phyloP scores from a whole-genome alignment of 2,329 filamentous ascomycete species.

The Sporothrix humicola region DNA sequence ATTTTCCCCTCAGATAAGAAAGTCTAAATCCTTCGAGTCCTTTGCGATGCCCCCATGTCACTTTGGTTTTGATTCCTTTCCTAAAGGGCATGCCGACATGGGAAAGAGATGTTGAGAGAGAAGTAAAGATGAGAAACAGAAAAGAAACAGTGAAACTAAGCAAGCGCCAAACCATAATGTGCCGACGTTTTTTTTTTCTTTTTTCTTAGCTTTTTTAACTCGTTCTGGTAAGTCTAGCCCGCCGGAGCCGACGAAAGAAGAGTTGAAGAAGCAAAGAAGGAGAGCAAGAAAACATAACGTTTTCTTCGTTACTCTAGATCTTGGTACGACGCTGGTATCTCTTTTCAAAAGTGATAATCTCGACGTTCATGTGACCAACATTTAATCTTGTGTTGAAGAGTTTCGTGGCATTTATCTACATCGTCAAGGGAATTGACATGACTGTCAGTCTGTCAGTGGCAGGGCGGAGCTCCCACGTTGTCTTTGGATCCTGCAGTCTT shows the following conservation, averaged over 20 bases:
- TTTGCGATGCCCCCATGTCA: too few relatives aligned
- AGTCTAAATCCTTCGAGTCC: neutral
- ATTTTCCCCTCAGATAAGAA: constrained; percentile 5
- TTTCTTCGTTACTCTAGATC: neutral
- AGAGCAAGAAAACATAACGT: too few relatives aligned
- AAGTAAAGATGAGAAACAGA: too few relatives aligned
- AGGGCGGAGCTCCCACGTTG: neutral
- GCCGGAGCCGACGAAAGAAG: neutral
- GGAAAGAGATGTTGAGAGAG: neutral
- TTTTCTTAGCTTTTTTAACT: too few relatives aligned
- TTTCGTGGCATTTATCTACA: neutral
- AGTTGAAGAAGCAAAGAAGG: too few relatives aligned
- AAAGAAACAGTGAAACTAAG: too few relatives aligned
- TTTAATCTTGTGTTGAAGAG: neutral
- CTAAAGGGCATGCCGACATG: constrained; percentile 1
- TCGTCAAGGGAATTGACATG: neutral
- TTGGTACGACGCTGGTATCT: neutral
- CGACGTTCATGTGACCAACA: too few relatives aligned
- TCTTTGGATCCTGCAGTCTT: too few relatives aligned
- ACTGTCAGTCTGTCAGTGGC: neutral
- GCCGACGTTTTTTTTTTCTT: neutral
- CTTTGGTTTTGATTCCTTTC: neutral
- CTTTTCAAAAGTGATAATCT: neutral
- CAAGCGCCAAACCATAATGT: neutral
- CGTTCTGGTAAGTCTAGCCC: neutral